Evolutionary conservation across 345 rosid species (phyloP).

Genomic region (Salix koriyanagi): DNA sequence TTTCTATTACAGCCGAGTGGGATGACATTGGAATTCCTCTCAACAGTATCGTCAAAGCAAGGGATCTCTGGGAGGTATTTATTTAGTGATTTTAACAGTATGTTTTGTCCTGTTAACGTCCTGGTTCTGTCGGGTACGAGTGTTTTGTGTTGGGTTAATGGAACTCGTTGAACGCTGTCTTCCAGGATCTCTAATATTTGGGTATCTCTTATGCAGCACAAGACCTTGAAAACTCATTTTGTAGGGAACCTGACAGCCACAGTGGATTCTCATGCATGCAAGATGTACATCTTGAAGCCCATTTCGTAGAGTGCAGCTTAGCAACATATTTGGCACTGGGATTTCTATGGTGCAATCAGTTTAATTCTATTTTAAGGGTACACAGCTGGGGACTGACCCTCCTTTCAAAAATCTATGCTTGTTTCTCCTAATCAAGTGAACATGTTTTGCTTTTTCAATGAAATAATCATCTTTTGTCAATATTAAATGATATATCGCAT

Average conservation of each 20-base stretch:
- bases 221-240: constrained; percentile 49
- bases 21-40: constrained; percentile 26
- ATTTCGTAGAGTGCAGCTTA: constrained; percentile 27
- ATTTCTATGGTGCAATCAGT: neutral
- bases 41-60: constrained; percentile 11
- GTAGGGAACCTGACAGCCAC: constrained; percentile 43
- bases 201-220: constrained; percentile 53
- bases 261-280: constrained; percentile 23
- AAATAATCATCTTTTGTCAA: no score
- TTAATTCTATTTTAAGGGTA: no score
- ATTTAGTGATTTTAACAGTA: neutral
- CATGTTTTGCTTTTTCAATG: no score
- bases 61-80: constrained; percentile 30
- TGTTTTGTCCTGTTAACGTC: no score
- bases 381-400: no score
- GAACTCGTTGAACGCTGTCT: neutral
- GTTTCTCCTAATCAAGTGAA: no score
- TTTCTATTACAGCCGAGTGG: constrained; percentile 22
- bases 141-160: neutral
- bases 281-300: constrained; percentile 51
- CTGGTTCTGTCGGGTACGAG: neutral
- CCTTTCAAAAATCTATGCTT: no score
- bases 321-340: neutral
- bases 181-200: neutral
- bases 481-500: no score